Conservation (phyloP, 1,284 basidiomycete genomes). For the Porogramme epimiltina region DNA sequence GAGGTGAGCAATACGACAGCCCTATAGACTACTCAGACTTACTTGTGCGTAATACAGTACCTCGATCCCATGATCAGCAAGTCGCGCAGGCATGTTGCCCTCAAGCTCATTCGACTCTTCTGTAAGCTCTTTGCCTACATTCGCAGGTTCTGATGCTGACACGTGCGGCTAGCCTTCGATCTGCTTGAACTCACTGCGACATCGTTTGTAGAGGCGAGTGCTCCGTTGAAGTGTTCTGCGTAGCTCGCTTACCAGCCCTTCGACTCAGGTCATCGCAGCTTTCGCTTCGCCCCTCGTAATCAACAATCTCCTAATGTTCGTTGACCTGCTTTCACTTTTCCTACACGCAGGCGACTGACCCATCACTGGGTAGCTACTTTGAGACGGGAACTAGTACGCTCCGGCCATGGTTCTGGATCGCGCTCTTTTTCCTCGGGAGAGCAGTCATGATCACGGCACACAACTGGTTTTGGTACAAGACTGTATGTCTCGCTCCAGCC, state of each 20-base stretch:
- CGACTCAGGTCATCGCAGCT: slow-evolving; percentile 22
- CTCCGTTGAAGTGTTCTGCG: not conserved
- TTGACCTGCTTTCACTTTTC: no score
- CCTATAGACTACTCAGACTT: not conserved
- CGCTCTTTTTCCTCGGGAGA: slow-evolving; percentile 63
- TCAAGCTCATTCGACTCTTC: slow-evolving; percentile 28
- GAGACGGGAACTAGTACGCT: slow-evolving; percentile 37
- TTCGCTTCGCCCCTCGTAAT: slow-evolving; percentile 47
- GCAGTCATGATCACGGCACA: slow-evolving; percentile 39
- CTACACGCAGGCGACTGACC: no score
- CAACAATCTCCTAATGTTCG: slow-evolving; percentile 32
- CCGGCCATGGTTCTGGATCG: slow-evolving; percentile 64
- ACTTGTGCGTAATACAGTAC: slow-evolving; percentile 20
- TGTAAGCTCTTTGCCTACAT: slow-evolving; percentile 11
- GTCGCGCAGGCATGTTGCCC: slow-evolving; percentile 29
- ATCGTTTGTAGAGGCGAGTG: slow-evolving; percentile 7
- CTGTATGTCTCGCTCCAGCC: slow-evolving; percentile 15
- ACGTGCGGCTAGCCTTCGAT: slow-evolving; percentile 21
- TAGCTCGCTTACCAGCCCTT: not conserved
- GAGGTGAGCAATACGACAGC: no score
- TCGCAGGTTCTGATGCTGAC: not conserved
- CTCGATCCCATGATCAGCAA: slow-evolving; percentile 31
- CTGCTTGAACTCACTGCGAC: slow-evolving; percentile 24
- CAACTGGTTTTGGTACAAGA: slow-evolving; percentile 42
- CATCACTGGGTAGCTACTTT: slow-evolving; percentile 37